Evolutionary conservation across 2,329 filamentous ascomycete species (phyloP), one percentile per base, ranked within the genome.

Genomic region (Penicillium sp.): DNA sequence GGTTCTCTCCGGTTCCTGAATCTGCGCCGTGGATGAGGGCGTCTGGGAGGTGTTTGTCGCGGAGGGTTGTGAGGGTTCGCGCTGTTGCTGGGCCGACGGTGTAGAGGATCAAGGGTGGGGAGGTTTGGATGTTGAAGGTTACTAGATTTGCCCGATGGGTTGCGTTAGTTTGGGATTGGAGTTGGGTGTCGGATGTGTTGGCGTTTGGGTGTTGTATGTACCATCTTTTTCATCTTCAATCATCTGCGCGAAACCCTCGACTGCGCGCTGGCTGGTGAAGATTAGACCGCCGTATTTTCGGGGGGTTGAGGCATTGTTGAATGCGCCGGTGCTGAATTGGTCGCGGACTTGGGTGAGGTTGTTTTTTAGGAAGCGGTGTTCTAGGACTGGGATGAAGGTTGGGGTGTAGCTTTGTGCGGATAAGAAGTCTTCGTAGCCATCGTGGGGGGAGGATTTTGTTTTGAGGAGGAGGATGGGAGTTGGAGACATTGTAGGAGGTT

Each of bases 1-100:
- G 82, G 2, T 83, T 85, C 63, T 93, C 90, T 31, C 93, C 94
- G 64, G 89, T 96, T 13, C 94, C 94, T 0, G 90, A 89, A 58
- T 96, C 87, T 61, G 88, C 85, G 47, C 93, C 94, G 58, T 90
- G 83, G 33, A 97, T 84, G 0, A 47, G 85, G 78, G 68, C 89
- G 71, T 41, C 79, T 70, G 50, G 86, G 77, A 55, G 75, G 64
- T 71, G 62, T 17, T 61, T 62, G 63, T 67, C 69, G 41, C 78
- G 73, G 12, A 89, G 66, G 2, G 80, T 76, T 41, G 76, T 74
- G 36, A 99, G 81, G 5, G 91, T 89, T 49, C 89, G 86, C 3
- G 89, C 74, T 4, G 79, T 81, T 12, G 79, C 79, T 4, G 79
- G 79, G 4, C 79, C 79, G 64, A 81, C 79, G 25, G 75, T 76